Base-by-base conservation (phyloP, 192 early-diverging fungal species). In the Linnemannia hyalina region DNA sequence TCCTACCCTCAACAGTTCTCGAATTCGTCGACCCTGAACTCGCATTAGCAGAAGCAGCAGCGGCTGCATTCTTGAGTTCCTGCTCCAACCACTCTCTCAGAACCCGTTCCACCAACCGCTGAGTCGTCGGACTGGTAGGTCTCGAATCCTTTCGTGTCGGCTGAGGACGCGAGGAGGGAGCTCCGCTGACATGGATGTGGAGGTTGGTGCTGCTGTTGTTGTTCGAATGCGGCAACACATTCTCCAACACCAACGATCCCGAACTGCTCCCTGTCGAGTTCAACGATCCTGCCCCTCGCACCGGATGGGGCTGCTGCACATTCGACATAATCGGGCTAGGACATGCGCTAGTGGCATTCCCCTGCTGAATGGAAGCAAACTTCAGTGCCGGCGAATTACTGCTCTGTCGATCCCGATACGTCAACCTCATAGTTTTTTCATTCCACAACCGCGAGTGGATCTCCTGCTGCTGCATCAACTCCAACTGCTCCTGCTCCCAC, bases 31-130 rank as follows among this genome's bases (percentile, higher is more conserved):
- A 23, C 9, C 57, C 57, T 3, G 18, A 52, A 6, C 18, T 22
- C 49, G 18, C 49, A 46, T 46, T 46, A 46, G 55, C 55, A 65
- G 60, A 32, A 13, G 60, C 60, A 15, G 60, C 29, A 29, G 60
- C 29, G 3, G 60, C 29, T 11, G 60, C 29, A 32, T 65, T 65
- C 11, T 65, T 65, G 11, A 65, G 60, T 20, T 88, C 81, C 60
- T 83, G 79, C 11, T 81, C 89, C 80, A 89, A 88, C 90, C 91
- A 92, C 6, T 92, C 81, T 26, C 87, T 79, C 57, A 92, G 73
- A 32, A 91, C 88, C 22, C 89, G 77, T 38, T 86, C 80, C 6
- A 89, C 91, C 65, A 93, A 68, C 49, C 90, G 73, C 68, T 89
- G 85, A 13, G 91, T 91, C 7, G 85, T 89, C 0, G 90, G 57